Evolutionary conservation across 345 rosid genomes (phyloP).

Genomic region (Litchi chinensis): DNA sequence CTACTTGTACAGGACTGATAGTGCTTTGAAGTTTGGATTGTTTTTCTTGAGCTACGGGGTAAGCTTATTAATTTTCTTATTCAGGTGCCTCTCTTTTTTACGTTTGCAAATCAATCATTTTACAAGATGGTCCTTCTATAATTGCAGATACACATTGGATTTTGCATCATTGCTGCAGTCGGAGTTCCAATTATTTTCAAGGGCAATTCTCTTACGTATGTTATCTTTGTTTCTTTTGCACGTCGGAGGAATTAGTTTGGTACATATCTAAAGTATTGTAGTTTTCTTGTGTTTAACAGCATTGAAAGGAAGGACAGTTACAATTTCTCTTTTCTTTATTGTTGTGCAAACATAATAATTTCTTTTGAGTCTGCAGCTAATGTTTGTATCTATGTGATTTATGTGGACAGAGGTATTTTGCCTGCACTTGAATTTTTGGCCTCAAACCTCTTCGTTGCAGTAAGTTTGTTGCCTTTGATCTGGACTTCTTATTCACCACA

Average conservation of each 20-base stretch:
- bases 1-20: constrained; percentile 79
- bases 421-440: constrained; percentile 75
- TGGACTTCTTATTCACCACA: not conserved
- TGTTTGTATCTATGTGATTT: constrained; percentile 25
- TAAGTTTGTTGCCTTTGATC: constrained; percentile 38
- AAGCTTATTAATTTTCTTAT: constrained; percentile 29
- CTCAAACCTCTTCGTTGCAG: constrained; percentile 68
- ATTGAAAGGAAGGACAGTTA: not conserved
- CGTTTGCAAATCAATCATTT: constrained; percentile 8
- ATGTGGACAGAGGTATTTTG: constrained; percentile 80
- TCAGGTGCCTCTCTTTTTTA: not conserved
- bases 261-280: not conserved
- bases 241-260: not conserved
- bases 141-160: constrained; percentile 82
- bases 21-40: constrained; percentile 93
- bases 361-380: constrained; percentile 20
- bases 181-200: constrained; percentile 92
- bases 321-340: not conserved
- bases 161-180: constrained; percentile 81
- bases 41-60: constrained; percentile 86
- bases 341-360: not conserved
- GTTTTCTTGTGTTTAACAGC: constrained; percentile 2
- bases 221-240: constrained; percentile 16
- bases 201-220: constrained; percentile 96
- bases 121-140: constrained; percentile 27